Percentiles rank a stretch among this genome's conserved stretches.
Conservation (phyloP, 2,329 filamentous ascomycete species). For the Verticillium albo-atrum region DNA sequence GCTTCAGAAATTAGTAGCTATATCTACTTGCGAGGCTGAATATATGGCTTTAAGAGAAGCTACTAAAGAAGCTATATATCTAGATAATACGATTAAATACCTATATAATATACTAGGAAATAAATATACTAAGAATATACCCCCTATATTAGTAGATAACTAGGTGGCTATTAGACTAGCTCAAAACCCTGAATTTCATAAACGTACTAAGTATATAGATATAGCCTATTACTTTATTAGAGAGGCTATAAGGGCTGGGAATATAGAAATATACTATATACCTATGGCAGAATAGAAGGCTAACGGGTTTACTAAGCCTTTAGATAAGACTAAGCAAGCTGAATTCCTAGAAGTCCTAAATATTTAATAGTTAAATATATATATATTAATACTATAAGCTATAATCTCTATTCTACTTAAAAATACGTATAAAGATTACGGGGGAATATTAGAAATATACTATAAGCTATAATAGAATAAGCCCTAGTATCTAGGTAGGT, state of each 20-base stretch:
- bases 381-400: too few relatives aligned
- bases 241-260: not conserved
- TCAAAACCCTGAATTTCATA: not conserved
- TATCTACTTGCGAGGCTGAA: not conserved
- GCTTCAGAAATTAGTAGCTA: not conserved
- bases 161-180: not conserved
- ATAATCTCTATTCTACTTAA: too few relatives aligned
- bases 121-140: slow-evolving; percentile 1
- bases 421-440: too few relatives aligned
- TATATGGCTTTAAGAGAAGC: not conserved
- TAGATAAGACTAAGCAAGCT: not conserved
- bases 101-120: not conserved
- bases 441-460: not conserved
- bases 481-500: too few relatives aligned
- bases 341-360: not conserved
- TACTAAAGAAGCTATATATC: not conserved
- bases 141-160: not conserved
- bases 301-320: not conserved
- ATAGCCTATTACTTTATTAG: not conserved
- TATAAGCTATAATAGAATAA: not conserved
- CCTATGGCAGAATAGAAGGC: not conserved
- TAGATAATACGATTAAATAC: not conserved
- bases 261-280: not conserved
- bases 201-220: not conserved
- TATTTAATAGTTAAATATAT: not conserved